Base-by-base conservation (phyloP, 495 filamentous ascomycete species). In the Podospora didyma region DNA sequence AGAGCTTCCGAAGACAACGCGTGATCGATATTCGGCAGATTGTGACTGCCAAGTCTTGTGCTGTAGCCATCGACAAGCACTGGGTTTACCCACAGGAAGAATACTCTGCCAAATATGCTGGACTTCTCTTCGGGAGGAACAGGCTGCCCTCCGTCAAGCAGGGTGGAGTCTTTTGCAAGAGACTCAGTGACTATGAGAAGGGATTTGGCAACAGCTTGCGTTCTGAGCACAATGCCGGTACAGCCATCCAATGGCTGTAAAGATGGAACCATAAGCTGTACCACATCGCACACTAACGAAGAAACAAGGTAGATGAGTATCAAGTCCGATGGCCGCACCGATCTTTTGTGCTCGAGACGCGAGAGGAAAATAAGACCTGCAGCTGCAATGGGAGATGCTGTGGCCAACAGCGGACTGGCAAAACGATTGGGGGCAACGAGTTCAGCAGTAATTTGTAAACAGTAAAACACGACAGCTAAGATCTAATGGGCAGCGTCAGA, bases 1-100 rank as follows among this genome's bases (percentile, higher is more conserved):
- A 79, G 66, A 4, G 49, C 46, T 28, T 74, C 72, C 1, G 81
- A 76, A 20, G 59, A 61, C 42, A 85, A 46, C 11, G 78, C 62
- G 34, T 75, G 69, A 55, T 81, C 78, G 28, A 83, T 58, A 0
- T 59, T 57, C 39, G 73, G 77, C 2, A 87, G 58, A 51, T 82
- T 78, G 19, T 77, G 67, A 6, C 73, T 58, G 2, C 67, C 50
- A 0, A 88, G 67, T 14, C 74, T 50, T 11, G 65, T 75, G 2
- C 47, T 67, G 56, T 79, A 81, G 0, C 84, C 84, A 26, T 61
- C 55, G n/a, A 56, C 62, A 47, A 89, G 80, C 23, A 88, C 58
- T 1, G 73, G 72, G 56, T 83, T 84, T 47, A 87, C 71, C 86
- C 86, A 89, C 68, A 67, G 79, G 60, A 89, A 87, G 11, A 87